Base-by-base conservation (phyloP, 2,329 filamentous ascomycete genomes). In the Talaromyces sp. region DNA sequence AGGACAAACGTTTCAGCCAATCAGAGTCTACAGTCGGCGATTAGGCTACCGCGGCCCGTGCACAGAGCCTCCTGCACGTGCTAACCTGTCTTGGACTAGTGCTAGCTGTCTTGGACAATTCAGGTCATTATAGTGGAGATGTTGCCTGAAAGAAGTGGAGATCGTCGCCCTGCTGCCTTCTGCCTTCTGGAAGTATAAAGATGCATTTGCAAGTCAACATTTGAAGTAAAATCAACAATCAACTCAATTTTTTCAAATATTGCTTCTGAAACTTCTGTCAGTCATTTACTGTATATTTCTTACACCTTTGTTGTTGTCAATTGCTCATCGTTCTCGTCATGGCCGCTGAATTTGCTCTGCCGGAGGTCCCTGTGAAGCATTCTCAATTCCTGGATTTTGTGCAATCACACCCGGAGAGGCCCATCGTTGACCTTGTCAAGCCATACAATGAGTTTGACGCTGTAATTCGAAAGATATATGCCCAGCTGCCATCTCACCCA, bases 381-480 rank as follows among this genome's bases (percentile, higher is more conserved):
- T 56, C 60, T 12, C 57, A 70, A 10, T 70, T 75, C 29, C 35
- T 71, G 38, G 48, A 60, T 17, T 68, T 72, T 63, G 54, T 74
- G 32, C 52, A 64, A 7, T 61, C 65, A 6, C 63, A 70, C 11
- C 63, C 66, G 3, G 58, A 69, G 5, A 67, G 58, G 6, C 65
- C 68, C n/a, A 69, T 74, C 1, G 56, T 58, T 3, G 64, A 72
- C 14, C 66, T 73, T 61, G 56, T 75, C 10, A 61, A 65, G 26
- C 75, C 75, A 1, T 78, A 71, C 66, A 75, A 74, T 55, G 66
- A 66, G 3, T 75, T 69, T 46, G 75, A 77, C 58, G 68, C 65
- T 1, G 69, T 67, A 26, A 58, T 74, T 3, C 71, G 75, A 27
- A 74, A 72, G 59, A 64, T 71, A 8, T 78, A 72, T 61, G 75